phyloP scores from a whole-genome alignment of 371 early-diverging fungal species.

The Cokeromyces recurvatus region DNA sequence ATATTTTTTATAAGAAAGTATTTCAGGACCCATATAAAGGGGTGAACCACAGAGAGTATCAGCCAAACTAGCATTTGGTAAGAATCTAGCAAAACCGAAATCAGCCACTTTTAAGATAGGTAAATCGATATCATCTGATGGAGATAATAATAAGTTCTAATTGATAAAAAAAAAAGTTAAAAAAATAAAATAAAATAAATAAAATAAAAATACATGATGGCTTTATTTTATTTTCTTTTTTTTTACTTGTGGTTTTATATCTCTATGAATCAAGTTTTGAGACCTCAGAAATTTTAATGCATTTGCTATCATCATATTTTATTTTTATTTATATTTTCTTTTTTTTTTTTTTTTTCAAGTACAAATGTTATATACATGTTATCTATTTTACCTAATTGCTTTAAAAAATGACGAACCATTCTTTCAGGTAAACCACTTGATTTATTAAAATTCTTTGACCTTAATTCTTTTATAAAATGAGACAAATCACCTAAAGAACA shows the following conservation, averaged over 20 bases:
- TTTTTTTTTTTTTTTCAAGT: no score
- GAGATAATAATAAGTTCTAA: conserved; percentile 73
- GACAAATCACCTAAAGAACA: conserved; percentile 91
- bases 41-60: conserved; percentile 96
- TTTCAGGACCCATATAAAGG: conserved; percentile 97
- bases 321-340: no score
- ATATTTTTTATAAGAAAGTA: conserved; percentile 87
- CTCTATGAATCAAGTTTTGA: conserved; percentile 89
- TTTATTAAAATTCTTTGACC: conserved; percentile 40
- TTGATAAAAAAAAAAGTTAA: conserved; percentile 11
- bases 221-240: background rate
- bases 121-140: conserved; percentile 38
- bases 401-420: conserved; percentile 77
- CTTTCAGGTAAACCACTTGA: conserved; percentile 75
- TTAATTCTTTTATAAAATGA: conserved; percentile 72
- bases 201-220: no score
- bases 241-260: conserved; percentile 91
- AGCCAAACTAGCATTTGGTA: conserved; percentile 80
- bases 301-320: conserved; percentile 37
- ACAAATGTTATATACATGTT: background rate
- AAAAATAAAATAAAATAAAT: conserved; percentile 54
- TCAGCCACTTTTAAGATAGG: conserved; percentile 91
- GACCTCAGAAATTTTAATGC: conserved; percentile 86
- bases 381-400: conserved; percentile 69
- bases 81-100: conserved; percentile 93